Percentiles rank a stretch among this genome's conserved stretches.
These are phyloP conservation scores for Coemansia sp. DNA, from an alignment of 192 early-diverging fungal species.

Conservation along the genomic window DNA sequence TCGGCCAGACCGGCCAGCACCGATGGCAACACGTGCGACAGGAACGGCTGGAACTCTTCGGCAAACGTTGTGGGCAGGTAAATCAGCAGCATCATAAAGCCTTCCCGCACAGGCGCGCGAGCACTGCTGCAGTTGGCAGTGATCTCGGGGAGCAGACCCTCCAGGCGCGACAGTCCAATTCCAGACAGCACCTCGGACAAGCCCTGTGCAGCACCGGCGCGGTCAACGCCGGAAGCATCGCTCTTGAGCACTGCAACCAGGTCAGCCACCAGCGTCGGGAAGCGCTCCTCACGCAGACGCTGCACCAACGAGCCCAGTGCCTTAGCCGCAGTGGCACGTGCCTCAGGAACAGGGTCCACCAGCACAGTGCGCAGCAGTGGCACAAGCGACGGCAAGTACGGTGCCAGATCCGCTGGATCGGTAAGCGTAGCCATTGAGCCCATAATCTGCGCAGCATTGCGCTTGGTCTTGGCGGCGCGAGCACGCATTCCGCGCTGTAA, in stretches of 20 bases:
- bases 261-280: conserved; percentile 89
- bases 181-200: conserved; percentile 91
- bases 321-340: conserved; percentile 89
- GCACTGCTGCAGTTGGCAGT: conserved; percentile 72
- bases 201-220: conserved; percentile 96
- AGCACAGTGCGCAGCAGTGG: conserved; percentile 89
- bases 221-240: conserved; percentile 89
- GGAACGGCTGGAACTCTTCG: conserved; percentile 85
- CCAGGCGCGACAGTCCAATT: conserved; percentile 80
- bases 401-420: conserved; percentile 87
- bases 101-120: conserved; percentile 87
- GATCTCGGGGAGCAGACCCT: conserved; percentile 87
- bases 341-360: conserved; percentile 94
- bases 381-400: conserved; percentile 79
- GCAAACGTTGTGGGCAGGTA: conserved; percentile 96
- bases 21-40: conserved; percentile 83
- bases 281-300: conserved; percentile 88
- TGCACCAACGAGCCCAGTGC: conserved; percentile 91
- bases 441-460: conserved; percentile 95
- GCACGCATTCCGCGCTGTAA: conserved; percentile 88
- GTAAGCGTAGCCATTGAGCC: conserved; percentile 97
- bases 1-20: conserved; percentile 92
- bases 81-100: conserved; percentile 93
- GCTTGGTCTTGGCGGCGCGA: conserved; percentile 88
- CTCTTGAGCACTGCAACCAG: conserved; percentile 83